A percentile compares a stretch with the other conserved stretches of the same genome.
Conservation (phyloP, 352 stramenopile species). For the Achlya hypogyna region DNA sequence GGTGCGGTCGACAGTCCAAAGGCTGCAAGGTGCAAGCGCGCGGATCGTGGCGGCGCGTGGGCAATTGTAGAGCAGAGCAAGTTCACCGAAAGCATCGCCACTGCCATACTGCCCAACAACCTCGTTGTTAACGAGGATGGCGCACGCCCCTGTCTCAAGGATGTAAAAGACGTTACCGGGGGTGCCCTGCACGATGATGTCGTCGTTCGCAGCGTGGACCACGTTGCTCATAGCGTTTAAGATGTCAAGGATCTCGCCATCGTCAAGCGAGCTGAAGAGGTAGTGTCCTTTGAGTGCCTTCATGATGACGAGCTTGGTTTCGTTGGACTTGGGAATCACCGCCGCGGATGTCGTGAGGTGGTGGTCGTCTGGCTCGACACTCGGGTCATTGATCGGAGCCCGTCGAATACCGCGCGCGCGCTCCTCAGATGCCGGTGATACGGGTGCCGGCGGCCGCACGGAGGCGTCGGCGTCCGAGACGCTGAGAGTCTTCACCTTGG, state of each 20-base stretch:
- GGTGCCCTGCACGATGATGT: conserved; percentile 78
- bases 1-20: conserved; percentile 91
- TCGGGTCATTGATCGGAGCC: conserved; percentile 67
- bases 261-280: conserved; percentile 69
- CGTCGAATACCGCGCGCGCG: conserved; percentile 28
- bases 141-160: conserved; percentile 83
- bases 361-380: conserved; percentile 57
- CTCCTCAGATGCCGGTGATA: background rate
- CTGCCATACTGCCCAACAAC: conserved; percentile 73
- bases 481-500: background rate
- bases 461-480: background rate
- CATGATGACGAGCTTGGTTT: conserved; percentile 65
- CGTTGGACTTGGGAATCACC: conserved; percentile 60
- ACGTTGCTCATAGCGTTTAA: conserved; percentile 78
- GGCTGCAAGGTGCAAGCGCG: conserved; percentile 67
- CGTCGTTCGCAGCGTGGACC: conserved; percentile 44
- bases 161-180: conserved; percentile 91
- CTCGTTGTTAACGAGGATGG: conserved; percentile 72
- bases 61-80: conserved; percentile 96
- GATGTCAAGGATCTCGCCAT: conserved; percentile 71
- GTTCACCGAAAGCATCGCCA: conserved; percentile 89
- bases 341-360: conserved; percentile 30
- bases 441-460: background rate
- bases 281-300: conserved; percentile 76
- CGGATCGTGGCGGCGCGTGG: conserved; percentile 90